A percentile compares a stretch with the other conserved stretches of the same genome.
Conservation (phyloP, 163 green algal genomes). For the Chlamydomonas reinhardtii region DNA sequence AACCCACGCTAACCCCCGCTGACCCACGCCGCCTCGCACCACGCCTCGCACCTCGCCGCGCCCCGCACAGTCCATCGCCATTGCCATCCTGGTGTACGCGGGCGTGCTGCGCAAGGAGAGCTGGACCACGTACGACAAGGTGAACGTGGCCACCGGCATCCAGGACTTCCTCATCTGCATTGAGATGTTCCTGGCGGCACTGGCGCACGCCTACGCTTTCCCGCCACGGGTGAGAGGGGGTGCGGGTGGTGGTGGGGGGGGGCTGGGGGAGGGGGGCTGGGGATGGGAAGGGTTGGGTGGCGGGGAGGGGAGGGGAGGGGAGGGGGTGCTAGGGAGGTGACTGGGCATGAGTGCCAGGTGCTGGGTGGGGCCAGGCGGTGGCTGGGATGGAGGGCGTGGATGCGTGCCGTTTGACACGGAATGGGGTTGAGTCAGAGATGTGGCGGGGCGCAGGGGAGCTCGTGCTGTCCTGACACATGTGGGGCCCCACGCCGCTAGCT, state of each 20-base stretch:
- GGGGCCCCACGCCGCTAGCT: too few relatives aligned
- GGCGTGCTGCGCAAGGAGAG: conserved; percentile 69
- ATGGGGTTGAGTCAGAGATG: too few relatives aligned
- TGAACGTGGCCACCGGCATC: conserved; percentile 16
- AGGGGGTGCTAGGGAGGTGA: too few relatives aligned
- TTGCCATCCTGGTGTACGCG: conserved; percentile 79
- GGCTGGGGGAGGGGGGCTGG: not conserved
- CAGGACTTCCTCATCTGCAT: conserved; percentile 97
- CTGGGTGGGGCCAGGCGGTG: too few relatives aligned
- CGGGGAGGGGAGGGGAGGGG: too few relatives aligned
- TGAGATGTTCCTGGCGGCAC: conserved; percentile 96
- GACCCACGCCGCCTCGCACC: not conserved
- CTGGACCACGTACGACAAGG: conserved; percentile 73
- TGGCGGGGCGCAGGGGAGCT: too few relatives aligned
- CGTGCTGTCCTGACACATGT: too few relatives aligned
- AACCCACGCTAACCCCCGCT: not conserved
- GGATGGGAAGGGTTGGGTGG: too few relatives aligned
- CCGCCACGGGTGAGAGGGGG: conserved; percentile 68
- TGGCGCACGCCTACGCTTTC: conserved; percentile 93
- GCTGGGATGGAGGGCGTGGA: too few relatives aligned
- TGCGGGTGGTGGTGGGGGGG: not conserved
- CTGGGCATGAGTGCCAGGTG: too few relatives aligned
- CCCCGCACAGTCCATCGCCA: conserved; percentile 53
- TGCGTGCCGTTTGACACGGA: too few relatives aligned
- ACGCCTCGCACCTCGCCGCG: not conserved